These are phyloP conservation scores for Ceratobasidium theobromae DNA, from an alignment of 1,284 basidiomycete genomes.

Conservation along the genomic window DNA sequence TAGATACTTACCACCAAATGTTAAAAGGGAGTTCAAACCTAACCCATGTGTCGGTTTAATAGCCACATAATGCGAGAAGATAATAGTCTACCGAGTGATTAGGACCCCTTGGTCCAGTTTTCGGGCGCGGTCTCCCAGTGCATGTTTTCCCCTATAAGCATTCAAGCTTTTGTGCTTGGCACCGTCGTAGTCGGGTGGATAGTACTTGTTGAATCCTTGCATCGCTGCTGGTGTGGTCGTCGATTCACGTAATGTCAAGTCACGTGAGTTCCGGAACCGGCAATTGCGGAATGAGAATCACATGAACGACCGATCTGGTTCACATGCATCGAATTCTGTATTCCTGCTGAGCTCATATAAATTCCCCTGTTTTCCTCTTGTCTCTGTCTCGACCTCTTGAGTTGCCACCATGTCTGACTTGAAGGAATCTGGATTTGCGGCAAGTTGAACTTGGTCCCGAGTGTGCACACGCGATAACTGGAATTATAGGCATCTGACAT, in stretches of 20 bases:
- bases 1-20: conserved; percentile 83
- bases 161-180: conserved; percentile 51
- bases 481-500: conserved; percentile 65
- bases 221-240: too few relatives aligned
- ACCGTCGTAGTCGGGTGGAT: conserved; percentile 89
- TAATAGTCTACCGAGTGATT: conserved; percentile 62
- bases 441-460: neutral
- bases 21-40: conserved; percentile 91
- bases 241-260: too few relatives aligned
- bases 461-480: neutral
- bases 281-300: neutral
- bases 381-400: neutral
- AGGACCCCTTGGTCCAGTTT: conserved; percentile 94
- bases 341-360: neutral
- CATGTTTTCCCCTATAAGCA: conserved; percentile 75
- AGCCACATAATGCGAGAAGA: conserved; percentile 40
- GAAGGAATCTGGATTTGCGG: conserved; percentile 46
- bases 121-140: conserved; percentile 85
- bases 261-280: conserved; percentile 11
- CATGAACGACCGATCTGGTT: neutral
- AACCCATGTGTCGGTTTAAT: neutral
- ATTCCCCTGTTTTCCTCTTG: neutral
- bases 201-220: conserved; percentile 85
- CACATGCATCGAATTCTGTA: conserved; percentile 17
- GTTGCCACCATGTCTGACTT: conserved; percentile 43